These are phyloP conservation scores for Cladobotryum protrusum DNA, from an alignment of 2,329 filamentous ascomycete genomes.

Conservation along the genomic window DNA sequence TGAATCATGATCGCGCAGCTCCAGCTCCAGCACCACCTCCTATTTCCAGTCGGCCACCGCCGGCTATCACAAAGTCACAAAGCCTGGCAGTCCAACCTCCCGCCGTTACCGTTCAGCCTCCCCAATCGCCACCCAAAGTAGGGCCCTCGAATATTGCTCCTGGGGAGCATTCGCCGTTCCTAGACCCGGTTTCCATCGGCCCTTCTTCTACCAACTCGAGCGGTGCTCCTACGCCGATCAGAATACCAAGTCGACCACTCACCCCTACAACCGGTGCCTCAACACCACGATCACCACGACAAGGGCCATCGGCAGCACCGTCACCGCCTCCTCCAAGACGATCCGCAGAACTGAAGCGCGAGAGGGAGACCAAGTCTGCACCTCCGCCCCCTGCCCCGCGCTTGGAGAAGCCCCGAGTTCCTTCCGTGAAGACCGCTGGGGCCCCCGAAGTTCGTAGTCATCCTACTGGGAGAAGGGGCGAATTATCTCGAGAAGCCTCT, in stretches of 20 bases:
- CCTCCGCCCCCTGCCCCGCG: conserved; percentile 74
- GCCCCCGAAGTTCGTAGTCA: conserved; percentile 13
- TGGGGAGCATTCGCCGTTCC: conserved; percentile 38
- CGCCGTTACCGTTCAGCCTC: conserved; percentile 62
- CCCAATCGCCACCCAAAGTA: conserved; percentile 59
- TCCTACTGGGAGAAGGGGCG: conserved; percentile 12
- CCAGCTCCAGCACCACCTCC: conserved; percentile 17
- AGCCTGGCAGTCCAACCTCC: conserved; percentile 43
- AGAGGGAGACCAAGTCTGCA: conserved; percentile 37
- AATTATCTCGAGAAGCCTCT: conserved; percentile 47
- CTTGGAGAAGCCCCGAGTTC: conserved; percentile 57
- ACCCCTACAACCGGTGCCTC: conserved; percentile 39
- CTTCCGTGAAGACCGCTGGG: conserved; percentile 16
- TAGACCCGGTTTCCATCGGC: conserved; percentile 42
- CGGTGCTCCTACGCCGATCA: conserved; percentile 40
- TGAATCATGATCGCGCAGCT: conserved; percentile 18
- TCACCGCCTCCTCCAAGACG: conserved; percentile 59
- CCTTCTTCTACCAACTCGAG: conserved; percentile 33
- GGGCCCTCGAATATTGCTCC: conserved; percentile 28
- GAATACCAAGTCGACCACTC: conserved; percentile 49
- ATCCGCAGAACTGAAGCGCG: conserved; percentile 52
- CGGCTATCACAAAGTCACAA: conserved; percentile 18
- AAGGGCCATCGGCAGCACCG: conserved; percentile 45
- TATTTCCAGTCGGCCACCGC: conserved; percentile 20
- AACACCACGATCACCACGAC: conserved; percentile 38